These are phyloP conservation scores for Penicillium sp. DNA, from an alignment of 2,329 filamentous ascomycete genomes.

Conservation along the genomic window DNA sequence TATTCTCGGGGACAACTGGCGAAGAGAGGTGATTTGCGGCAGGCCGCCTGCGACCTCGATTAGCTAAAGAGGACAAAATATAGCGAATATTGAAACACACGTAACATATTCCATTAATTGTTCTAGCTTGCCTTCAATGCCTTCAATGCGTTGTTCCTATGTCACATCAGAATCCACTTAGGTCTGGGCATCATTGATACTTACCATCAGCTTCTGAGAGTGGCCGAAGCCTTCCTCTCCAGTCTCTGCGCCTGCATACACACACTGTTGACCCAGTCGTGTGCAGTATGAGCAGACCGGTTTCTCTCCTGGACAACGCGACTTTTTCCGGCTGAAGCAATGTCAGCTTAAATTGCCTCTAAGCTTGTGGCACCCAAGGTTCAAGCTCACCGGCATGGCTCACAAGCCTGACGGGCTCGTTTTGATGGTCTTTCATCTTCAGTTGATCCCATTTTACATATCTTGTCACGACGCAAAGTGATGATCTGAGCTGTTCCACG, in stretches of 20 bases:
- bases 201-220: constrained; percentile 14
- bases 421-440: constrained; percentile 19
- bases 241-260: constrained; percentile 22
- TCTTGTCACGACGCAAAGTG: neutral
- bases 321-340: constrained; percentile 31
- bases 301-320: constrained; percentile 33
- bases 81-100: neutral
- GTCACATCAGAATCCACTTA: neutral
- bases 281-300: constrained; percentile 35
- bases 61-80: neutral
- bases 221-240: constrained; percentile 5
- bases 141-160: constrained; percentile 20
- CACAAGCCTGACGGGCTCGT: constrained; percentile 30
- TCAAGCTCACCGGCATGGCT: constrained; percentile 31
- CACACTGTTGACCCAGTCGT: constrained; percentile 32
- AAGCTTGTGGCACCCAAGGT: no score
- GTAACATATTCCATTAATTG: constrained; percentile 17
- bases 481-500: neutral
- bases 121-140: constrained; percentile 24
- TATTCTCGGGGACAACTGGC: neutral
- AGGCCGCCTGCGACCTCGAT: neutral
- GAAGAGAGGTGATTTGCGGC: neutral
- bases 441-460: constrained; percentile 7
- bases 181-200: neutral
- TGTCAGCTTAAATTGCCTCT: neutral